Evolutionary conservation across 2,329 filamentous ascomycete genomes (phyloP), one percentile per base, ranked within the genome.

Genomic region (Hymenoscyphus albidus): DNA sequence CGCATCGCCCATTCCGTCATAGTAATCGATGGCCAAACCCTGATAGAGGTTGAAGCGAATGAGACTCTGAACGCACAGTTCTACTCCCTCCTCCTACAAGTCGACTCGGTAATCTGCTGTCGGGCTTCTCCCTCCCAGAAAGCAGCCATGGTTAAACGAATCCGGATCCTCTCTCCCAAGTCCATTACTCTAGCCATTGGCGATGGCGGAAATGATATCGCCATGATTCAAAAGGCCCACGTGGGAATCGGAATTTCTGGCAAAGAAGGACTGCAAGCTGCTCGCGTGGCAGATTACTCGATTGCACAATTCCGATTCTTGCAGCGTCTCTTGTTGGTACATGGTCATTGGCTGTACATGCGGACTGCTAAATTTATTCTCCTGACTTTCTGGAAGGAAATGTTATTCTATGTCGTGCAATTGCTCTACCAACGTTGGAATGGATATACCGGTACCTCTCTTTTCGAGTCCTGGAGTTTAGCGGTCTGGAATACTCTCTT

Each of bases 401-500:
- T 85, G 81, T 81, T 93, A 67, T 95, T 95, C 77, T 95, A 94
- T 74, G 81, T 93, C 3, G 90, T 90, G 0, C 90, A 94, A 74
- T 91, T 92, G 0, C 80, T 93, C 44, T 97, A 90, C 72, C 92
- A 96, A 76, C 83, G 86, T 58, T 92, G 87, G 78, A 91, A 88
- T 42, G 93, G 93, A 12, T 97, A 95, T 75, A 96, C 91, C 0
- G 93, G 93, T 0, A 96, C 93, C 0, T 93, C 89, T 64, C 80
- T 97, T 22, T 97, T 96, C 79, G 92, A 97, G 76, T 85, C 85
- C 2, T 93, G 89, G 80, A 91, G 87, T 69, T 78, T 97, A 74
- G 93, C 89, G 59, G 92, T 95, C 75, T 93, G 96, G 80, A 97
- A 97, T 74, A 94, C 91, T 0, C 83, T 97, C 12, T 97, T 97